A percentile compares a stretch with the other conserved stretches of the same genome.
Conservation (phyloP, 1,284 basidiomycete species). For the Porodaedalea pini region DNA sequence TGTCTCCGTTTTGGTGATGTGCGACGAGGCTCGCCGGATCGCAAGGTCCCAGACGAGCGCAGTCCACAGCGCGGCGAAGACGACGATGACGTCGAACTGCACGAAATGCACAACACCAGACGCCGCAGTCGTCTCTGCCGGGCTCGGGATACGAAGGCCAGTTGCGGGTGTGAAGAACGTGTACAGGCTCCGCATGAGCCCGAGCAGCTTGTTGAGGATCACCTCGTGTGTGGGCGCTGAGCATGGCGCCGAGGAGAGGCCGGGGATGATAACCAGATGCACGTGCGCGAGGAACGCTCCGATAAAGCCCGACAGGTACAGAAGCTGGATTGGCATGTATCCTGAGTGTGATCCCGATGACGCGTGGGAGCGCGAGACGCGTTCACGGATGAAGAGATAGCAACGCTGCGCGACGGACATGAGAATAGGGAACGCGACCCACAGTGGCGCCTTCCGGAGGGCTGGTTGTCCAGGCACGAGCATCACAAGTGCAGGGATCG, state of each 20-base stretch:
- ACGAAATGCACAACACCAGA: conserved; percentile 20
- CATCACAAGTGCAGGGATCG: conserved; percentile 19
- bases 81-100: conserved; percentile 19
- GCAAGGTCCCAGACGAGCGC: conserved; percentile 19
- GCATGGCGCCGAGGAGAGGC: conserved; percentile 2
- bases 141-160: conserved; percentile 15
- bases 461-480: conserved; percentile 19
- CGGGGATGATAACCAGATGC: conserved; percentile 19
- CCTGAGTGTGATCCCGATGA: not conserved
- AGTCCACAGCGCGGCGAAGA: conserved; percentile 19
- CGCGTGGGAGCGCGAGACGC: not conserved
- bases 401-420: conserved; percentile 14
- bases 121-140: conserved; percentile 16
- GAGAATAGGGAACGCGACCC: conserved; percentile 21
- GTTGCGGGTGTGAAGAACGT: conserved; percentile 17
- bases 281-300: conserved; percentile 16
- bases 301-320: conserved; percentile 18
- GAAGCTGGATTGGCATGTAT: conserved; percentile 6
- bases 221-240: conserved; percentile 2
- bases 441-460: conserved; percentile 11
- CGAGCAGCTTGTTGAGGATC: conserved; percentile 11
- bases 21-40: conserved; percentile 2
- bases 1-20: not conserved
- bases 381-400: conserved; percentile 12
- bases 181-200: conserved; percentile 11